These are phyloP conservation scores for Apiospora kogelbergensis DNA, from an alignment of 2,329 filamentous ascomycete genomes.

Conservation along the genomic window DNA sequence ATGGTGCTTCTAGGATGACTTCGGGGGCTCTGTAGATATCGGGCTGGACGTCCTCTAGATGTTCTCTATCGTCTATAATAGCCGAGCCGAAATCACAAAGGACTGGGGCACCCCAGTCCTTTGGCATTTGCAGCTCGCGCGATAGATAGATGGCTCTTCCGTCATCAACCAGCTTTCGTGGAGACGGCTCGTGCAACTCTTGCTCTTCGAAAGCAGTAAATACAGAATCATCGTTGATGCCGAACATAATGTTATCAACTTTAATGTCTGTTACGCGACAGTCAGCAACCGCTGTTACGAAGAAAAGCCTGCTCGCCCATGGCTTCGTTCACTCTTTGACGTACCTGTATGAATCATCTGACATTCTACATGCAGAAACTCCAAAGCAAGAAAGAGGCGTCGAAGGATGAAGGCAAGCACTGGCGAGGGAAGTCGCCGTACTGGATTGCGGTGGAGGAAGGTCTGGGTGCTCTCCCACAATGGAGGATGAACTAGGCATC, in stretches of 20 bases:
- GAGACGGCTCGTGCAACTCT: constrained; percentile 38
- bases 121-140: constrained; percentile 29
- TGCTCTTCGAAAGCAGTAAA: constrained; percentile 39
- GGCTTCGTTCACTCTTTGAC: constrained; percentile 5
- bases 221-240: constrained; percentile 38
- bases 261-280: constrained; percentile 39
- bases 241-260: constrained; percentile 47
- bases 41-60: constrained; percentile 39
- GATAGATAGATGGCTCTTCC: constrained; percentile 43
- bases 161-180: constrained; percentile 41
- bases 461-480: constrained; percentile 41
- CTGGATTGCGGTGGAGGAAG: constrained; percentile 41
- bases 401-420: constrained; percentile 37
- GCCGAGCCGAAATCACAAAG: constrained; percentile 53
- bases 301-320: neutral
- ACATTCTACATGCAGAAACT: constrained; percentile 47
- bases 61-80: constrained; percentile 30
- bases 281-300: neutral
- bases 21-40: constrained; percentile 43
- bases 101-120: constrained; percentile 32
- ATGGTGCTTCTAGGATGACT: constrained; percentile 45
- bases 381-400: constrained; percentile 42
- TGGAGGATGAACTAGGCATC: constrained; percentile 39
- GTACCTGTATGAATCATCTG: constrained; percentile 45
- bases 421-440: constrained; percentile 33